These are phyloP conservation scores for Samsoniella hepiali DNA, from an alignment of 2,329 filamentous ascomycete genomes.

Conservation along the genomic window DNA sequence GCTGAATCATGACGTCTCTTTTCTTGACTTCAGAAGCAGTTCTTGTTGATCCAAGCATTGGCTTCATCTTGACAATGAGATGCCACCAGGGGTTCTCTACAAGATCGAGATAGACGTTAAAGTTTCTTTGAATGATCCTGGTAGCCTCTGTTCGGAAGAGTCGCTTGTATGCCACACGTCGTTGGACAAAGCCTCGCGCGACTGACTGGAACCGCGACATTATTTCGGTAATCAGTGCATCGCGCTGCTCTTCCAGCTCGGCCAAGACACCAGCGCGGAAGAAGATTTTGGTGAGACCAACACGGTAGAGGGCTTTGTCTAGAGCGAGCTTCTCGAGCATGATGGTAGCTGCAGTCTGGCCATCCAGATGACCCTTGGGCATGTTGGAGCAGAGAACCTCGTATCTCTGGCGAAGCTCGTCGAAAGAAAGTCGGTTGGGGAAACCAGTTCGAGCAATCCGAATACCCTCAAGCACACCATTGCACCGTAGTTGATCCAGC, in stretches of 20 bases:
- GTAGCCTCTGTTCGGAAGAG: conserved; percentile 94
- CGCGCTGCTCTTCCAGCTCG: conserved; percentile 92
- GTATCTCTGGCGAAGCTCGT: conserved; percentile 92
- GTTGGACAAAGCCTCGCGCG: conserved; percentile 83
- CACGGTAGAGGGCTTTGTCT: conserved; percentile 82
- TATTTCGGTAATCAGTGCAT: conserved; percentile 88
- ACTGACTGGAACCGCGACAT: conserved; percentile 91
- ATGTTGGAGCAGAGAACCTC: conserved; percentile 88
- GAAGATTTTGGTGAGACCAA: conserved; percentile 96
- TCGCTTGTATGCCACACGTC: conserved; percentile 85
- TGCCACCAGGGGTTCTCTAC: conserved; percentile 97
- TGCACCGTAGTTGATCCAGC: conserved; percentile 94
- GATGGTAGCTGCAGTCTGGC: conserved; percentile 76
- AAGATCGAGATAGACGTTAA: conserved; percentile 85
- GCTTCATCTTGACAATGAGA: conserved; percentile 91
- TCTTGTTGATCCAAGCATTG: conserved; percentile 84
- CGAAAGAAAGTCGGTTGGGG: conserved; percentile 86
- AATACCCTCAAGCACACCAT: conserved; percentile 98
- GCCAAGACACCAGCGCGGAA: conserved; percentile 95
- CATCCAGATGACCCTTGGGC: conserved; percentile 87
- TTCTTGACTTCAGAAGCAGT: conserved; percentile 93
- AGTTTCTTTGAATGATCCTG: conserved; percentile 90
- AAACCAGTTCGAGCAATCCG: conserved; percentile 96
- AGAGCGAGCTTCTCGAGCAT: conserved; percentile 88
- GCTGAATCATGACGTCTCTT: conserved; percentile 87